These are phyloP conservation scores for Rhodotorula sp. DNA, from an alignment of 1,284 basidiomycete genomes.

Conservation along the genomic window DNA sequence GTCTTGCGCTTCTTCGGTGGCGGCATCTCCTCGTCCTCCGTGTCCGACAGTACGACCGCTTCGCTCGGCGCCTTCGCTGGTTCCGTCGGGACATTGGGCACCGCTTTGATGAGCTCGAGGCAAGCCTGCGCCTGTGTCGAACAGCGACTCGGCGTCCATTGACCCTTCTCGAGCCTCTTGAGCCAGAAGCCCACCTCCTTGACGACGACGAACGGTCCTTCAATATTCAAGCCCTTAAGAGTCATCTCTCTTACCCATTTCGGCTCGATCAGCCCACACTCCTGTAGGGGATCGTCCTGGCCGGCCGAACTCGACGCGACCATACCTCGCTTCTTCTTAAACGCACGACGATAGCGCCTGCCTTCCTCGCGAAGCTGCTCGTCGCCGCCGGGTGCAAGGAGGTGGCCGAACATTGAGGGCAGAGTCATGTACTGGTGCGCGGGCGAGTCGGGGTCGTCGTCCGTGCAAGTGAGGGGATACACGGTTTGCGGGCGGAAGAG, in stretches of 20 bases:
- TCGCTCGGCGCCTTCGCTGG: background rate
- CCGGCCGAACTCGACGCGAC: conserved; percentile 5
- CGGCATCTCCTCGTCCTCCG: conserved; percentile 1
- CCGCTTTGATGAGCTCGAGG: no score
- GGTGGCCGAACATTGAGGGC: conserved; percentile 62
- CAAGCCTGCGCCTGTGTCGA: background rate
- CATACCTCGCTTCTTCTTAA: background rate
- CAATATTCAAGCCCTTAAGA: conserved; percentile 23
- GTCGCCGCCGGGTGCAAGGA: conserved; percentile 51
- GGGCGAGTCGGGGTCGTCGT: conserved; percentile 52
- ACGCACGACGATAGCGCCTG: background rate
- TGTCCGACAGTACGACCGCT: background rate
- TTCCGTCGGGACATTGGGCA: no score
- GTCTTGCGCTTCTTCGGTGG: background rate
- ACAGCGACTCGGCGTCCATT: background rate
- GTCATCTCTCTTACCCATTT: conserved; percentile 4
- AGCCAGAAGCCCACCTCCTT: conserved; percentile 13
- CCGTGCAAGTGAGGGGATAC: conserved; percentile 70
- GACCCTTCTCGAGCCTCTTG: background rate
- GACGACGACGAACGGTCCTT: conserved; percentile 16
- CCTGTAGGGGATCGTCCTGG: background rate
- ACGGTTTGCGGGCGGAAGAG: conserved; percentile 71
- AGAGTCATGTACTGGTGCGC: conserved; percentile 69
- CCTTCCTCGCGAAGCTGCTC: conserved; percentile 39
- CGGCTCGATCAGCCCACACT: conserved; percentile 3